Evolutionary conservation across 129 eudicot genomes (phyloP).

Genomic region (Centrapalus pauciflorus): DNA sequence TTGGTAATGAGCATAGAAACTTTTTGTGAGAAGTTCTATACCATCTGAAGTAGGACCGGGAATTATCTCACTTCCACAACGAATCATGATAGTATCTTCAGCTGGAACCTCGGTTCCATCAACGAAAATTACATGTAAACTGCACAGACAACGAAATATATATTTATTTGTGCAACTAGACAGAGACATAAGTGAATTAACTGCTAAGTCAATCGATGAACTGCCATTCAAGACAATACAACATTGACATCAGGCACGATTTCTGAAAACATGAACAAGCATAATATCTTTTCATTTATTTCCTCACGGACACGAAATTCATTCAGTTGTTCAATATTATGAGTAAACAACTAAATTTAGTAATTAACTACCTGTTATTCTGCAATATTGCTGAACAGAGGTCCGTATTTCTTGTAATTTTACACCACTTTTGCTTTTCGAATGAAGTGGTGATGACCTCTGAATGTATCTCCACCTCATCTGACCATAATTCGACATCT

Average conservation of each 20-base stretch:
- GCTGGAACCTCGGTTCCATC: conserved; percentile 51
- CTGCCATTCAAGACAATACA: no score
- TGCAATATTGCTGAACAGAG: conserved; percentile 57
- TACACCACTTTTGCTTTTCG: conserved; percentile 74
- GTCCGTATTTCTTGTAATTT: conserved; percentile 73
- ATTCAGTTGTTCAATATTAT: neutral
- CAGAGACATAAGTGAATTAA: neutral
- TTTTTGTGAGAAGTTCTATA: conserved; percentile 5
- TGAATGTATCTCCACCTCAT: conserved; percentile 51
- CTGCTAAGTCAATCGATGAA: no score
- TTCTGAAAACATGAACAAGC: neutral
- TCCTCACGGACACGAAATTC: neutral
- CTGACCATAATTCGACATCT: conserved; percentile 55
- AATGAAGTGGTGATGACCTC: conserved; percentile 39
- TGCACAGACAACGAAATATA: conserved; percentile 22
- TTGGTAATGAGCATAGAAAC: neutral
- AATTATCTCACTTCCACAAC: conserved; percentile 79
- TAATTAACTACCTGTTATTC: conserved; percentile 53
- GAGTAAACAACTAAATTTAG: neutral
- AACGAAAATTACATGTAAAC: conserved; percentile 54
- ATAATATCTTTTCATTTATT: neutral
- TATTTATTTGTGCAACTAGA: neutral
- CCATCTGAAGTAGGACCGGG: conserved; percentile 62
- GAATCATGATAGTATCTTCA: conserved; percentile 48
- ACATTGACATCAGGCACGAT: no score